Base-by-base conservation (phyloP, 495 filamentous ascomycete species). In the Aspergillus baeticus region DNA sequence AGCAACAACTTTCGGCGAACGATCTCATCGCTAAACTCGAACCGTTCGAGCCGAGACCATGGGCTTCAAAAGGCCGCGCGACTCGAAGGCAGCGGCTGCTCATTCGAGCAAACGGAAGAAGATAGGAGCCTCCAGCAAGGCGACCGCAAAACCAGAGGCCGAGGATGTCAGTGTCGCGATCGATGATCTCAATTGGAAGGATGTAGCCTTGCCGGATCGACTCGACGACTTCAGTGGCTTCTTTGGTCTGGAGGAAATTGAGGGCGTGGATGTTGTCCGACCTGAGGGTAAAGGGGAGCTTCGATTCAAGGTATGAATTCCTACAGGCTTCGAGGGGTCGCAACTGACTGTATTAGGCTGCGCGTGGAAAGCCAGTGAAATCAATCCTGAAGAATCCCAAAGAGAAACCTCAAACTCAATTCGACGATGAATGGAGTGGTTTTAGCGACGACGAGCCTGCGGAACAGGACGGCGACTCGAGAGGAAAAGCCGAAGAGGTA, bases 171-270 rank as follows among this genome's bases (percentile, higher is more conserved):
- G 69, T 48, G 62, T 74, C 55, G 66, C 61, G 5, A 51, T 88
- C n/a, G 84, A 94, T 59, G 80, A 86, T 15, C 78, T 98, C 29
- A 74, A 77, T 72, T 98, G 94, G 94, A 85, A 85, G 59, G 81
- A 86, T 55, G 91, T 96, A 14, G 69, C 84, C 20, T 78, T 97
- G 50, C 92, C 92, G 5, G 91, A 96, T 66, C 85, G 87, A 60
- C 79, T 96, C 57, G 89, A 94, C 38, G 89, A 98, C 77, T 89
- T 88, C n/a, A 90, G 91, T 59, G 94, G 95, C 0, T 96, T 98
- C 70, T 96, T 85, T 70, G 93, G 94, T 0, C 68, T 98, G 36
- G 93, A 98, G 59, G 94, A 98, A 63, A 84, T 97, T 42, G 90
- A 95, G 7, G 91, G 87, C 39, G 89, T 98, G 0, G 90, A 96